Conservation (phyloP, 2,329 filamentous ascomycete species). For the Parastagonospora avenae region DNA sequence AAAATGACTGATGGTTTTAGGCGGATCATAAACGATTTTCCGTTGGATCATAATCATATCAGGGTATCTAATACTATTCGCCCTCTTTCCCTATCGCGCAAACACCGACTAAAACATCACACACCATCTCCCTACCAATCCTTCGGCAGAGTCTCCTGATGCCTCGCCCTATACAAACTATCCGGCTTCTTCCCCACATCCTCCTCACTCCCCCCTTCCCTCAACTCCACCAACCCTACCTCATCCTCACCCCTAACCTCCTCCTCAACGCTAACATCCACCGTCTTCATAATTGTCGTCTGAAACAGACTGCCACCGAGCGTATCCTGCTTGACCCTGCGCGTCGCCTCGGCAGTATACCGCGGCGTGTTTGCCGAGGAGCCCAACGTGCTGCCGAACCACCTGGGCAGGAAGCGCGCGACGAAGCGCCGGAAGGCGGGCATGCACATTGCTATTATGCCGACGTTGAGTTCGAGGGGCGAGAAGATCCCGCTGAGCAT, state of each 20-base stretch:
- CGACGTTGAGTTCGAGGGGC: slow-evolving; percentile 20
- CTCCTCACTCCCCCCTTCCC: slow-evolving; percentile 4
- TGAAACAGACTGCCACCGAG: slow-evolving; percentile 10
- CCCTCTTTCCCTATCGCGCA: neutral
- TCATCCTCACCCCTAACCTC: slow-evolving; percentile 5
- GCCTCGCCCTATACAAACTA: neutral
- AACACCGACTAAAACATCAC: too few relatives aligned
- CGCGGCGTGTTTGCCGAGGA: neutral
- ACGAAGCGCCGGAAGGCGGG: slow-evolving; percentile 22
- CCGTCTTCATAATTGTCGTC: slow-evolving; percentile 9
- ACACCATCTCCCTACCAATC: too few relatives aligned
- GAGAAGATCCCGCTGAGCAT: slow-evolving; percentile 18
- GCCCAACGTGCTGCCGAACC: slow-evolving; percentile 4
- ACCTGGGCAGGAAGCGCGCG: slow-evolving; percentile 39
- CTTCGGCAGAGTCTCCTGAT: too few relatives aligned
- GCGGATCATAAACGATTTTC: too few relatives aligned
- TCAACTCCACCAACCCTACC: neutral
- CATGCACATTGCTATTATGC: slow-evolving; percentile 24
- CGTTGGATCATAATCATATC: too few relatives aligned
- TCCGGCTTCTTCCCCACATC: slow-evolving; percentile 7
- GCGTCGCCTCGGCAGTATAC: neutral
- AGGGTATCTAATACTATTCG: too few relatives aligned
- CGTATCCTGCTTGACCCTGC: slow-evolving; percentile 3
- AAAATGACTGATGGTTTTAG: too few relatives aligned
- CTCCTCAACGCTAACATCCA: slow-evolving; percentile 7